Conservation (phyloP, 352 stramenopile genomes). For the Phytophthora pluvialis region DNA sequence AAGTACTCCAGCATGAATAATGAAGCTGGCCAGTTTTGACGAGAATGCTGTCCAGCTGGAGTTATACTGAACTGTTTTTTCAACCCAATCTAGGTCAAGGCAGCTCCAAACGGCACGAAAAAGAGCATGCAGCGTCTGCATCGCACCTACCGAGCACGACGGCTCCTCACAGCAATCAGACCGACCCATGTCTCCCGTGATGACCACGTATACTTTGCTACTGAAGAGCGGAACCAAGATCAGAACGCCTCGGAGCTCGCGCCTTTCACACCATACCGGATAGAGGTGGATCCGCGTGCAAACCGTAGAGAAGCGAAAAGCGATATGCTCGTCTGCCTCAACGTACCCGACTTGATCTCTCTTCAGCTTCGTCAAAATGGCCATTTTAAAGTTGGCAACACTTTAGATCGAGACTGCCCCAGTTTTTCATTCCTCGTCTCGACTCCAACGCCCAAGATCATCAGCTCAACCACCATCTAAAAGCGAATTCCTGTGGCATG, state of each 20-base stretch:
- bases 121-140: too few species aligned
- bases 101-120: too few species aligned
- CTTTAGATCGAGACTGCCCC: background rate
- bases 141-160: too few species aligned
- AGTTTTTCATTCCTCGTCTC: constrained; percentile 16
- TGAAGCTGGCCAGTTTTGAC: background rate
- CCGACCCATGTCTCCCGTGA: background rate
- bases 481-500: background rate
- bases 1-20: background rate
- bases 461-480: constrained; percentile 11
- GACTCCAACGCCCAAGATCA: constrained; percentile 9
- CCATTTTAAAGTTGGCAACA: background rate
- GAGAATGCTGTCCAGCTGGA: too few species aligned
- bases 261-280: too few species aligned
- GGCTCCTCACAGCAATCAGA: background rate
- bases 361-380: background rate
- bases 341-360: constrained; percentile 21
- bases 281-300: too few species aligned
- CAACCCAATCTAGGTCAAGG: background rate
- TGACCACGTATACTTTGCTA: too few species aligned
- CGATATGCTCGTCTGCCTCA: background rate
- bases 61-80: background rate
- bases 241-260: too few species aligned
- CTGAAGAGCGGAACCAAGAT: too few species aligned
- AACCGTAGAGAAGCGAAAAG: too few species aligned